A percentile compares a stretch with the other conserved stretches of the same genome.
These are phyloP conservation scores for Colletotrichum navitas DNA, from an alignment of 2,329 filamentous ascomycete species.

Conservation along the genomic window DNA sequence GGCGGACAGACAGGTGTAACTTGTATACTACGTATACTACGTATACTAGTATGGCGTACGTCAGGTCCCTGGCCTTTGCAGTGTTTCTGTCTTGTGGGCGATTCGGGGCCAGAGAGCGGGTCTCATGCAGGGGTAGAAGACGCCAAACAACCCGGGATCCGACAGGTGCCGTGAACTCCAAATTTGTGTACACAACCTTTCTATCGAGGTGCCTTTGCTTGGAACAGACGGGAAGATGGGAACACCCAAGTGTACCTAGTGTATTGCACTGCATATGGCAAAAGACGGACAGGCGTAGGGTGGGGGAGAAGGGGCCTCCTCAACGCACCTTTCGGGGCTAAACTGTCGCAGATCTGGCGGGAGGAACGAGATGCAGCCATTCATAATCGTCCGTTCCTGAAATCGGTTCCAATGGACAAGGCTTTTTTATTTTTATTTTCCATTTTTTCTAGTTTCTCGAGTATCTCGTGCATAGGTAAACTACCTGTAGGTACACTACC, in stretches of 20 bases:
- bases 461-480: no score
- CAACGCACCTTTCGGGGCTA: conserved; percentile 14
- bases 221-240: neutral
- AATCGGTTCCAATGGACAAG: neutral
- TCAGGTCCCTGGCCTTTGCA: neutral
- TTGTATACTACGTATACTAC: no score
- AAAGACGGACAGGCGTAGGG: neutral
- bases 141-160: neutral
- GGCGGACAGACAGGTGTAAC: no score
- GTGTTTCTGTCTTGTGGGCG: conserved; percentile 2
- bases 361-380: conserved; percentile 16
- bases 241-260: no score
- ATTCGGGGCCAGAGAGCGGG: conserved; percentile 1
- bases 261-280: neutral
- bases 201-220: neutral
- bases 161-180: neutral
- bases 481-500: no score
- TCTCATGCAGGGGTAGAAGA: conserved; percentile 4
- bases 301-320: neutral
- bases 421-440: neutral
- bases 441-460: neutral
- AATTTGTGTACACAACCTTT: no score
- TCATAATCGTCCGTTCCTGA: neutral
- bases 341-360: conserved; percentile 25
- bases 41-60: neutral